These are phyloP conservation scores for Chenopodium berlandieri DNA, from an alignment of 148 eudicot genomes.

Conservation along the genomic window DNA sequence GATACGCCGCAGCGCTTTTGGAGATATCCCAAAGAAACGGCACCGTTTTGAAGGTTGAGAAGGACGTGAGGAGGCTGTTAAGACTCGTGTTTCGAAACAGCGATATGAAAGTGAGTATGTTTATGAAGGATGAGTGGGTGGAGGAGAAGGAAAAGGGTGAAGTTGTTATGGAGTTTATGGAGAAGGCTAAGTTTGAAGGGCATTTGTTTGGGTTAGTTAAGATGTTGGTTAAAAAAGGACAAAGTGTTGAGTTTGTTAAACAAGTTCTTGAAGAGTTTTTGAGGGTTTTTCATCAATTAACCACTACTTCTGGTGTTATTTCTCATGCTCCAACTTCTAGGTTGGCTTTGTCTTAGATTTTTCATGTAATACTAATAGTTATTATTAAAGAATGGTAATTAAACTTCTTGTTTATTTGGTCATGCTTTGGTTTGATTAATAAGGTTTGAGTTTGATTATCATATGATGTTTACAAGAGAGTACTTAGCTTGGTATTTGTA, in stretches of 20 bases:
- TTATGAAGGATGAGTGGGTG: conserved; percentile 34
- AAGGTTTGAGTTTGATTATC: not conserved
- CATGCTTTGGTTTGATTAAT: not conserved
- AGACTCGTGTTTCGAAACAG: conserved; percentile 28
- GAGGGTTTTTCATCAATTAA: conserved; percentile 46
- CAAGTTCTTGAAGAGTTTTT: conserved; percentile 55
- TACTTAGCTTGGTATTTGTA: too few species aligned
- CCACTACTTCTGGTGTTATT: not conserved
- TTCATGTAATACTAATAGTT: not conserved
- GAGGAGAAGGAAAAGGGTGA: conserved; percentile 38
- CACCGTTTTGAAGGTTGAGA: conserved; percentile 32
- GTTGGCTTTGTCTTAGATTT: not conserved
- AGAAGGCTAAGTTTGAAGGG: conserved; percentile 42
- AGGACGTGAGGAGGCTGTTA: conserved; percentile 46
- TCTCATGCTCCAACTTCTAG: not conserved
- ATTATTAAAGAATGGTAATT: not conserved
- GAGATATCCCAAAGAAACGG: conserved; percentile 40
- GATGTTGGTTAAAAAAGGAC: conserved; percentile 44
- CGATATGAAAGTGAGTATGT: conserved; percentile 29
- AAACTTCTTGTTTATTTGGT: conserved; percentile 11
- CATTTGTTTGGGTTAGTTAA: conserved; percentile 48
- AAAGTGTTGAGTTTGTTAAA: conserved; percentile 34
- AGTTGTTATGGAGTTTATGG: conserved; percentile 41
- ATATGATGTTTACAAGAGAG: too few species aligned
- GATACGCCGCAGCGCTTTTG: conserved; percentile 79